These are phyloP conservation scores for Fagus crenata DNA, from an alignment of 306 rosid genomes.

Conservation along the genomic window DNA sequence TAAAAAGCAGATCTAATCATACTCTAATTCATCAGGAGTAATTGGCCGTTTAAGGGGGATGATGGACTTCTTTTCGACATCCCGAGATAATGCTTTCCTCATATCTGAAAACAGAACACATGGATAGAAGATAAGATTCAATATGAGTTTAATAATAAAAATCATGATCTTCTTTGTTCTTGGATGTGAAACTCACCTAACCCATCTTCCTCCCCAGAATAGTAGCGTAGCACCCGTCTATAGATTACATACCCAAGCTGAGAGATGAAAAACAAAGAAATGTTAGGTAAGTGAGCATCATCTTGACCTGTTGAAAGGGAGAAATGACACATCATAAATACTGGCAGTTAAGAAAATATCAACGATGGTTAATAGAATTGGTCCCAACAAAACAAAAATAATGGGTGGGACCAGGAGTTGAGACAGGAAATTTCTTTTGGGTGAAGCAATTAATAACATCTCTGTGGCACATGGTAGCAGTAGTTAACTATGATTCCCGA, in stretches of 20 bases:
- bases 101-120: slow-evolving; percentile 61
- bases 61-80: slow-evolving; percentile 84
- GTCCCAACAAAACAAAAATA: not conserved
- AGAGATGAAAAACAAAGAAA: slow-evolving; percentile 22
- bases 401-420: not conserved
- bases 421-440: not conserved
- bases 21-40: slow-evolving; percentile 97
- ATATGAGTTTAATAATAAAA: not conserved
- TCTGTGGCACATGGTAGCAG: not conserved
- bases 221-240: slow-evolving; percentile 87
- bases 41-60: slow-evolving; percentile 92
- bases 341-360: not conserved
- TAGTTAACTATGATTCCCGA: not conserved
- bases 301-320: not conserved
- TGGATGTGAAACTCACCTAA: slow-evolving; percentile 57
- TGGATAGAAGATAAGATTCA: slow-evolving; percentile 16
- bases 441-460: not conserved
- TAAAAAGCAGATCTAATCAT: slow-evolving; percentile 52
- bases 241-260: slow-evolving; percentile 97
- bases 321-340: not conserved
- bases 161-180: not conserved
- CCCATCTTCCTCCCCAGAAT: slow-evolving; percentile 99
- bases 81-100: slow-evolving; percentile 97
- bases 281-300: slow-evolving; percentile 15
- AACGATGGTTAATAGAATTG: not conserved